Percentiles rank a stretch among this genome's conserved stretches.
These are phyloP conservation scores for Wickerhamomyces canadensis DNA, from an alignment of 805 yeast species.

Conservation along the genomic window DNA sequence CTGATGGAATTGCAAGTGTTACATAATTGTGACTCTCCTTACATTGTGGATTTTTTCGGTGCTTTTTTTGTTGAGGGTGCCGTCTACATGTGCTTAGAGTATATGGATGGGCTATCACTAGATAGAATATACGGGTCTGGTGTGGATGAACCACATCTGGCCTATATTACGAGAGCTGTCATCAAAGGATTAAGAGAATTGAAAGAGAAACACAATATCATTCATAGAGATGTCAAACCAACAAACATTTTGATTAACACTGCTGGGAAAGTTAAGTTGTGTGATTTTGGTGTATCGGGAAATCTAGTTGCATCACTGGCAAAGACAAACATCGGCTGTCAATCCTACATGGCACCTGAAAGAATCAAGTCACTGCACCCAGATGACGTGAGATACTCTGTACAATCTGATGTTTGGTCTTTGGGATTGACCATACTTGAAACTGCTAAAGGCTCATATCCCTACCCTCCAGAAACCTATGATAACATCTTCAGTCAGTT, in stretches of 20 bases:
- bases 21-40: constrained; percentile 86
- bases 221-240: constrained; percentile 96
- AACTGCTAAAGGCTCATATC: constrained; percentile 85
- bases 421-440: constrained; percentile 83
- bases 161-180: constrained; percentile 73
- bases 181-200: constrained; percentile 76
- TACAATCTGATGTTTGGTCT: constrained; percentile 95
- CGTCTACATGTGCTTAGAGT: constrained; percentile 96
- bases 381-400: constrained; percentile 78
- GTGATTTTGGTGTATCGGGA: constrained; percentile 96
- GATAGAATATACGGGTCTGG: constrained; percentile 79
- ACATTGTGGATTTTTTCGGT: constrained; percentile 93
- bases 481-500: constrained; percentile 87
- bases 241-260: constrained; percentile 84
- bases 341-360: constrained; percentile 98
- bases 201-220: constrained; percentile 86
- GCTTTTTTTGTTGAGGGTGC: constrained; percentile 98
- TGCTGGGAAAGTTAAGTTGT: constrained; percentile 79
- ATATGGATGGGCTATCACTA: constrained; percentile 93
- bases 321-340: constrained; percentile 94
- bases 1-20: constrained; percentile 93
- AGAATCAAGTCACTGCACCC: constrained; percentile 74
- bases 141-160: constrained; percentile 73
- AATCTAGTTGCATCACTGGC: constrained; percentile 93
- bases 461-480: constrained; percentile 94